These are phyloP conservation scores for Corrigiola litoralis DNA, from an alignment of 179 eudicot genomes.

Conservation along the genomic window DNA sequence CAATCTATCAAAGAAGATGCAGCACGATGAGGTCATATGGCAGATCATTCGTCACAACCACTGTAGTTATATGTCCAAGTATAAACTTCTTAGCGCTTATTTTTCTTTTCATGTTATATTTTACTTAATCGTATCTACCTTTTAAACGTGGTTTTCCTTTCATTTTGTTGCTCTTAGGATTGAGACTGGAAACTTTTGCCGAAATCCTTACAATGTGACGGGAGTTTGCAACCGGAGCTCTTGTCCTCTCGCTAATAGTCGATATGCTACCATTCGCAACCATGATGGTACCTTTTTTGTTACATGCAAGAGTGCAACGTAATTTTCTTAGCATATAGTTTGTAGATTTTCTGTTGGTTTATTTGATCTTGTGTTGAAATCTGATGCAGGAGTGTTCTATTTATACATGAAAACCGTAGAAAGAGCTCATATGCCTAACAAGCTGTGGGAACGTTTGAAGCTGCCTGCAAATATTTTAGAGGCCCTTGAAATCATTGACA, in stretches of 20 bases:
- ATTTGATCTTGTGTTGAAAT: conserved; percentile 11
- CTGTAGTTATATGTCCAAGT: conserved; percentile 96
- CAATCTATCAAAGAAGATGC: too few species aligned
- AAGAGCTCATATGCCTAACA: conserved; percentile 97
- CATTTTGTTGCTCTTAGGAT: too few species aligned
- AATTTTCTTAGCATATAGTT: too few species aligned
- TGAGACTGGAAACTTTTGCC: conserved; percentile 79
- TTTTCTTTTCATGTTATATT: neutral
- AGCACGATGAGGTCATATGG: conserved; percentile 97
- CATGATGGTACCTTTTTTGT: conserved; percentile 90
- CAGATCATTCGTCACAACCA: conserved; percentile 89
- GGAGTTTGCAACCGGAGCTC: conserved; percentile 97
- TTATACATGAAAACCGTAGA: conserved; percentile 95
- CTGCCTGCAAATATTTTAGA: conserved; percentile 74
- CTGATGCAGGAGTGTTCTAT: conserved; percentile 80
- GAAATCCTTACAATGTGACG: conserved; percentile 86
- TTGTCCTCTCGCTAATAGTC: conserved; percentile 93
- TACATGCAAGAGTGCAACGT: too few species aligned
- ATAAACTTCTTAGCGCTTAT: conserved; percentile 31
- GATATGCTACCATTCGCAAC: conserved; percentile 85
- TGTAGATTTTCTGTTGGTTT: neutral
- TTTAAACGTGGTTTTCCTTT: neutral
- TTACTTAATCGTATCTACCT: neutral
- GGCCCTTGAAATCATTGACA: conserved; percentile 82
- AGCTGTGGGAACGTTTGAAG: conserved; percentile 92